A percentile compares a stretch with the other conserved stretches of the same genome.
Evolutionary conservation across 441 rosid species (phyloP).

Genomic region (Arabidopsis hybrid): DNA sequence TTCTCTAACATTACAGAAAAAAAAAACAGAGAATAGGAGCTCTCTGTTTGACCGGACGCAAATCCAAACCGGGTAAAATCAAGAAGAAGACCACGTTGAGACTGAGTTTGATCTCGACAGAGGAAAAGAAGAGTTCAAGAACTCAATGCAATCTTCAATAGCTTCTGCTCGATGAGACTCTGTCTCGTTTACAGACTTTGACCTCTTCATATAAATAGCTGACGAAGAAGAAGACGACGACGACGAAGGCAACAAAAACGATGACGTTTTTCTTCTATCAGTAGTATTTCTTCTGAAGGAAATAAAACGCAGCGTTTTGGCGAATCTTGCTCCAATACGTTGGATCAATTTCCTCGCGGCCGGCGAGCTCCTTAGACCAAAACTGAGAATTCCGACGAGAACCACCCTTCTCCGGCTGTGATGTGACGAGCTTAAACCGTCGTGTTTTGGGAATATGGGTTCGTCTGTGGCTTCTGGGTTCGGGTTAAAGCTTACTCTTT

Average conservation of each 20-base stretch:
- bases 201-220: conserved; percentile 63
- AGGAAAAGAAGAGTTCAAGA: conserved; percentile 89
- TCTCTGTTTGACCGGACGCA: background rate
- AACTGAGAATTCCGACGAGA: conserved; percentile 52
- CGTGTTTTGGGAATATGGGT: conserved; percentile 52
- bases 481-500: conserved; percentile 72
- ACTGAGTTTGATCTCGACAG: conserved; percentile 76
- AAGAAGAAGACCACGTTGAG: conserved; percentile 59
- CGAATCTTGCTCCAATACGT: conserved; percentile 66
- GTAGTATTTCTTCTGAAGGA: conserved; percentile 52
- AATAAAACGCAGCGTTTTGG: conserved; percentile 58
- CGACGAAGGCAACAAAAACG: conserved; percentile 16
- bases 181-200: conserved; percentile 75
- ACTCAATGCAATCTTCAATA: conserved; percentile 90
- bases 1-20: conserved; percentile 9
- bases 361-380: conserved; percentile 55
- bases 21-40: background rate
- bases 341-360: conserved; percentile 57
- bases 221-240: conserved; percentile 56
- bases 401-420: conserved; percentile 50
- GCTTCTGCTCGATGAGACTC: conserved; percentile 94
- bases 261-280: conserved; percentile 31
- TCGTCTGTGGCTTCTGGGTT: conserved; percentile 51
- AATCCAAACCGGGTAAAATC: conserved; percentile 27
- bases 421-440: conserved; percentile 42